phyloP scores from a whole-genome alignment of 2,329 filamentous ascomycete species.

The Verticillium zaregamsianum region DNA sequence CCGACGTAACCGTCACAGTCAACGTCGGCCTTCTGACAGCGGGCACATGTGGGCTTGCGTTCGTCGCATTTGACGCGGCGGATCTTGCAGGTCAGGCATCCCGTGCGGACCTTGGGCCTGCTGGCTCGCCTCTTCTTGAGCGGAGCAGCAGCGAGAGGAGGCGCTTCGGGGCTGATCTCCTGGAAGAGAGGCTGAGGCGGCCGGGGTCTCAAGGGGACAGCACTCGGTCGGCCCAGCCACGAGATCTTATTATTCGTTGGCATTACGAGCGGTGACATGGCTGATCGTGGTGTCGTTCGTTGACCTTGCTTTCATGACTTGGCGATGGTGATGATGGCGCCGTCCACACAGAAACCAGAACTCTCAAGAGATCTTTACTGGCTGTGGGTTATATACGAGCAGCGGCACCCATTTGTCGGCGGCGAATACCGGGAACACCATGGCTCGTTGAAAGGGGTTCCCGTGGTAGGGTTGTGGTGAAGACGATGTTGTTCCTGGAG shows the following conservation, averaged over 20 bases:
- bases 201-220: background rate
- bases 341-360: background rate
- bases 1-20: constrained; percentile 12
- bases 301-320: background rate
- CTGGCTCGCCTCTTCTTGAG: constrained; percentile 8
- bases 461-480: background rate
- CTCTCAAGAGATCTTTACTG: background rate
- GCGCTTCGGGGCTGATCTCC: background rate
- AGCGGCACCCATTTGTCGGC: background rate
- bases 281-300: background rate
- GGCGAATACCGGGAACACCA: background rate
- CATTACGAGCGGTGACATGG: background rate
- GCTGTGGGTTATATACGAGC: background rate
- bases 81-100: constrained; percentile 17
- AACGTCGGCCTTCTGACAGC: constrained; percentile 10
- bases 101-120: constrained; percentile 11
- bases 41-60: constrained; percentile 17
- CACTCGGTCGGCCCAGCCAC: background rate
- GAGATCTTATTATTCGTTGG: background rate
- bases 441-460: background rate
- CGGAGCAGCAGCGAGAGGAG: background rate
- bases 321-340: background rate
- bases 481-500: background rate
- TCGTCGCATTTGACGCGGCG: constrained; percentile 26
- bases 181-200: background rate